phyloP scores from a whole-genome alignment of 2,329 filamentous ascomycete species.

The Magnaporthiopsis incrustans region DNA sequence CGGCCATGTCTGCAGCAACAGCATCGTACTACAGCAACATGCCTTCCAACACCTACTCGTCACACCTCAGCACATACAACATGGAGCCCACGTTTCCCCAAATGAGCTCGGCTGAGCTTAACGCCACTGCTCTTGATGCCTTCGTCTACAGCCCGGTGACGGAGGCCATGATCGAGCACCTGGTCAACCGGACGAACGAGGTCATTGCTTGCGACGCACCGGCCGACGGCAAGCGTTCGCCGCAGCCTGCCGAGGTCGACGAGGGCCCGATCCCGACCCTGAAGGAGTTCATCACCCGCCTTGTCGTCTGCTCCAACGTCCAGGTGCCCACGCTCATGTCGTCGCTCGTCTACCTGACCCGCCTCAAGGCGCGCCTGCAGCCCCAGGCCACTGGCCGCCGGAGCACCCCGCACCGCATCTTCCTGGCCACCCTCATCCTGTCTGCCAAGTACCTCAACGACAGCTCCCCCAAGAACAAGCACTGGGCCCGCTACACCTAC shows the following conservation, averaged over 20 bases:
- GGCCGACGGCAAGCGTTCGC: constrained; percentile 17
- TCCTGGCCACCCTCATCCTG: constrained; percentile 76
- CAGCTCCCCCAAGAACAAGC: constrained; percentile 99
- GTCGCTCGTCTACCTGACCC: constrained; percentile 83
- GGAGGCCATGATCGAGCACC: constrained; percentile 68
- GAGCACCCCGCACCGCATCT: constrained; percentile 96
- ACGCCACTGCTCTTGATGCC: constrained; percentile 68
- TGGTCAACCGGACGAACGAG: constrained; percentile 64
- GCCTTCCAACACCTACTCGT: constrained; percentile 11
- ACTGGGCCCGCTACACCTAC: constrained; percentile 90
- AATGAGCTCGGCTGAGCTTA: constrained; percentile 48
- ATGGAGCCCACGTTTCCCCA: constrained; percentile 38
- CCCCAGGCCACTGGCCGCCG: constrained; percentile 92
- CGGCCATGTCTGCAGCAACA: constrained; percentile 4
- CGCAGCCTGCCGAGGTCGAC: constrained; percentile 17
- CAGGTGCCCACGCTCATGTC: constrained; percentile 98
- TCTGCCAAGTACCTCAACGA: constrained; percentile 98
- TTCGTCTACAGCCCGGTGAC: constrained; percentile 73
- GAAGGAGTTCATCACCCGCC: constrained; percentile 83
- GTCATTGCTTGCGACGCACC: constrained; percentile 73
- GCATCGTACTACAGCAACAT: not conserved
- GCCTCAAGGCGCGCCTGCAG: constrained; percentile 76
- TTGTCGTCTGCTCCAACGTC: constrained; percentile 89
- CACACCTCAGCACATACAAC: constrained; percentile 18
- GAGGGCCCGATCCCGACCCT: constrained; percentile 63